phyloP scores from a whole-genome alignment of 169 alveolate species.

The Babesia microti region DNA sequence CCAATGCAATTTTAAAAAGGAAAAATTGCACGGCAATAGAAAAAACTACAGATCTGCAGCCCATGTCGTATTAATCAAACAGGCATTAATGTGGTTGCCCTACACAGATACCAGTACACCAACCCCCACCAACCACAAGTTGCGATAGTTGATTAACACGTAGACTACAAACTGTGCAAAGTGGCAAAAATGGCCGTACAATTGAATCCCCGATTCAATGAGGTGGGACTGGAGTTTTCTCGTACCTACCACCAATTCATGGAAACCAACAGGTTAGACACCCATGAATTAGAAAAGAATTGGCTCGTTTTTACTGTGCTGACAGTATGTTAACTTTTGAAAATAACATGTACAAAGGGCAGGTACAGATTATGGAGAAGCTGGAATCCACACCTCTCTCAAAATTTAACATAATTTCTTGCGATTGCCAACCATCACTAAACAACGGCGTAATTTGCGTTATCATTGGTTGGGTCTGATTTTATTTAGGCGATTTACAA shows the following conservation, averaged over 20 bases:
- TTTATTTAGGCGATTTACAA: slow-evolving; percentile 17
- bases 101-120: no score
- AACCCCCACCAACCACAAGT: background rate
- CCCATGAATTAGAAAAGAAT: slow-evolving; percentile 10
- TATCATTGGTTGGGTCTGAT: slow-evolving; percentile 12
- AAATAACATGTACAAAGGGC: slow-evolving; percentile 60
- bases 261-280: slow-evolving; percentile 41
- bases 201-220: slow-evolving; percentile 27
- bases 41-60: no score
- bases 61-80: no score
- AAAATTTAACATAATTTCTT: slow-evolving; percentile 33
- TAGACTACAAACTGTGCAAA: background rate
- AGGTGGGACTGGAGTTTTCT: slow-evolving; percentile 34
- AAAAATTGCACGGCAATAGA: background rate
- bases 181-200: slow-evolving; percentile 15
- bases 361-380: slow-evolving; percentile 64
- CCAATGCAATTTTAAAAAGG: background rate
- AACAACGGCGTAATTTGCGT: slow-evolving; percentile 44
- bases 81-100: no score
- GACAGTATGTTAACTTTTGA: slow-evolving; percentile 79
- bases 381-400: slow-evolving; percentile 42
- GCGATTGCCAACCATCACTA: slow-evolving; percentile 52
- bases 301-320: slow-evolving; percentile 60
- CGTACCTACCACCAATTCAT: slow-evolving; percentile 35
- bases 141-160: background rate